Base-by-base conservation (phyloP, 805 yeast genomes). In the Wickerhamiella kazuoi region DNA sequence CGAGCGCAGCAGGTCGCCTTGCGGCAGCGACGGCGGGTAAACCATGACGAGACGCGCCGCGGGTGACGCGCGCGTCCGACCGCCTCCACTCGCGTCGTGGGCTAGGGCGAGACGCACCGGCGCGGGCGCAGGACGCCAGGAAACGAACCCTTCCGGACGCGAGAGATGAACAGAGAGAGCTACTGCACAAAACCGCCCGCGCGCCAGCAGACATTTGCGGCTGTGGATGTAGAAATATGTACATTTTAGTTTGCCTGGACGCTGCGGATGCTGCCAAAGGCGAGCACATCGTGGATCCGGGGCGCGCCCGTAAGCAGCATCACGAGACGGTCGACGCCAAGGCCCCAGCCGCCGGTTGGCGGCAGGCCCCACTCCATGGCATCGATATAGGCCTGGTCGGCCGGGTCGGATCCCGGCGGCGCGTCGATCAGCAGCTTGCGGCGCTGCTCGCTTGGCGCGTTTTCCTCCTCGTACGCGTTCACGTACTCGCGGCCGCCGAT, bases 291-390 rank as follows among this genome's bases (percentile, higher is more conserved):
- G 30, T 36, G 34, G 26, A 90, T 84, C 21, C 94, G 63, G 17
- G 61, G 61, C 31, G 68, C 59, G 0, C 71, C 76, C 3, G 79
- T 68, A 24, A 87, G 60, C 16, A 82, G 56, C 96, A 87, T 83
- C 38, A 76, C 74, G 29, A 90, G 57, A 39, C 99, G 59, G 53
- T 90, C 99, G 17, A 90, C 67, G 0, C 99, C 99, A 43, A 93
- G 62, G 0, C 98, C 99, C 81, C 95, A 81, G 0, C 99, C 99
- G 2, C 94, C 97, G 3, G 96, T 87, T 1, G 98, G 98, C 3
- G 97, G 96, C 61, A 90, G 69, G 1, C 94, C 97, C 68, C 77
- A 81, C 53, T 82, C 87, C 86, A 90, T 75, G 14, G 76, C 71
- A 33, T 70, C 67, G 1, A 84, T 71, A 53, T 73, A 90, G 36